These are phyloP conservation scores for Peronospora tabacina DNA, from an alignment of 352 stramenopile genomes.

Conservation along the genomic window DNA sequence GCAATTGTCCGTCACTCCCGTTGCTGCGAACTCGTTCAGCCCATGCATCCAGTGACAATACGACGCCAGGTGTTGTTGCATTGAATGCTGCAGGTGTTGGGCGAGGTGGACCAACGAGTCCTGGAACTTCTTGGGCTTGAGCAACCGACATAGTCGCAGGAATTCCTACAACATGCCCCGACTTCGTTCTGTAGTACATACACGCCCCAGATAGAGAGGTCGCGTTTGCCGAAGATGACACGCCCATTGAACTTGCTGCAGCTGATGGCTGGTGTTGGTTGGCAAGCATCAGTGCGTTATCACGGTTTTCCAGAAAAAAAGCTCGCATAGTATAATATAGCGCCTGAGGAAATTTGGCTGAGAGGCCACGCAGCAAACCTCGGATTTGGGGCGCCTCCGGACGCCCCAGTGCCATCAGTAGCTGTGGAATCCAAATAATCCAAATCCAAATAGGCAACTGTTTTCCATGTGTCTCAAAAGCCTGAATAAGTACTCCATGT, in stretches of 20 bases:
- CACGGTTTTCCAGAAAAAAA: conserved; percentile 96
- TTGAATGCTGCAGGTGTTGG: conserved; percentile 62
- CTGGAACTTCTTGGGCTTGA: conserved; percentile 65
- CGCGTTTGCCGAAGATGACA: conserved; percentile 23
- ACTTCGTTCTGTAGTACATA: conserved; percentile 78
- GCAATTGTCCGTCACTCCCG: conserved; percentile 22
- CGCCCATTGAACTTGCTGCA: conserved; percentile 7
- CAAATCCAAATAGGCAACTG: conserved; percentile 96
- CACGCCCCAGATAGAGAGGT: conserved; percentile 18
- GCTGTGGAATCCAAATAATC: conserved; percentile 97
- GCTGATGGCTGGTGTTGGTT: conserved; percentile 30
- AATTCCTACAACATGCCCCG: conserved; percentile 69
- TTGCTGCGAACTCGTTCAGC: conserved; percentile 46
- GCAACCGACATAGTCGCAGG: conserved; percentile 43
- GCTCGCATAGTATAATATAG: conserved; percentile 97
- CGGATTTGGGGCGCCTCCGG: conserved; percentile 87
- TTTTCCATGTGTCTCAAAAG: conserved; percentile 91
- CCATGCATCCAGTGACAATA: conserved; percentile 69
- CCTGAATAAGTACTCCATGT: conserved; percentile 56
- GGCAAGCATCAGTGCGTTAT: conserved; percentile 66
- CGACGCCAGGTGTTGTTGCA: conserved; percentile 41
- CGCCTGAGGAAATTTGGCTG: conserved; percentile 94
- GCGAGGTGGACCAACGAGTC: conserved; percentile 59
- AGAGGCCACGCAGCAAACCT: conserved; percentile 67
- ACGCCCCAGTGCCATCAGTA: conserved; percentile 92